These are phyloP conservation scores for Bjerkandera adusta DNA, from an alignment of 1,284 basidiomycete genomes.

Conservation along the genomic window DNA sequence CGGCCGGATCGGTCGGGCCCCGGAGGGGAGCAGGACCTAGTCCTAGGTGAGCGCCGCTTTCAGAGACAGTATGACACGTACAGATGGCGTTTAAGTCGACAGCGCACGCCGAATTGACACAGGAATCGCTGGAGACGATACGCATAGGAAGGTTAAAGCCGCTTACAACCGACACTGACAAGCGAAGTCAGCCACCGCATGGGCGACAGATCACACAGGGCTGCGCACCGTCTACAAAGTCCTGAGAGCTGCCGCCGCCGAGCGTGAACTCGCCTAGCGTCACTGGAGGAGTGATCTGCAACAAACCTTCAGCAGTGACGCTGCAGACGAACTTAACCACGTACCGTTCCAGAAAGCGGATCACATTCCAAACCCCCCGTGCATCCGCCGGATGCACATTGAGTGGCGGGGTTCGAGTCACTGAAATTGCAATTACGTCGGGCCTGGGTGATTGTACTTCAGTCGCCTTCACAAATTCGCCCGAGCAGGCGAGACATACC, in stretches of 20 bases:
- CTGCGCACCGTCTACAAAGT: not conserved
- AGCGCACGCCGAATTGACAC: slow-evolving; percentile 46
- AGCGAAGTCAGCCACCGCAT: not conserved
- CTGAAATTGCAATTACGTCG: slow-evolving; percentile 40
- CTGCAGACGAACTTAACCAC: slow-evolving; percentile 1
- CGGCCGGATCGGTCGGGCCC: slow-evolving; percentile 50
- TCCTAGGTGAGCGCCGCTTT: not conserved
- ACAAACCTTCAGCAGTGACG: not conserved
- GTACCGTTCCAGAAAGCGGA: slow-evolving; percentile 19
- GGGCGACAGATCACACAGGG: not conserved
- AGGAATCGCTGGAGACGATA: slow-evolving; percentile 52
- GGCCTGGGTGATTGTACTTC: not conserved
- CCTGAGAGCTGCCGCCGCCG: not conserved
- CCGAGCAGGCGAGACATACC: slow-evolving; percentile 18
- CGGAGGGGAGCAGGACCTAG: slow-evolving; percentile 48
- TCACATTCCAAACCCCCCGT: slow-evolving; percentile 25
- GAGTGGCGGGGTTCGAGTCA: slow-evolving; percentile 24
- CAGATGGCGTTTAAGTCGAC: slow-evolving; percentile 52
- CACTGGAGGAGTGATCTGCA: not conserved
- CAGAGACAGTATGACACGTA: slow-evolving; percentile 16
- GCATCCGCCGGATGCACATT: slow-evolving; percentile 25
- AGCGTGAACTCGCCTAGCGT: slow-evolving; percentile 3
- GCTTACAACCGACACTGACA: slow-evolving; percentile 28
- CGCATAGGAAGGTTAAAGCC: slow-evolving; percentile 53
- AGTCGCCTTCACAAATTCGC: slow-evolving; percentile 14